These are phyloP conservation scores for Colletotrichum scovillei DNA, from an alignment of 2,329 filamentous ascomycete species.

Conservation along the genomic window DNA sequence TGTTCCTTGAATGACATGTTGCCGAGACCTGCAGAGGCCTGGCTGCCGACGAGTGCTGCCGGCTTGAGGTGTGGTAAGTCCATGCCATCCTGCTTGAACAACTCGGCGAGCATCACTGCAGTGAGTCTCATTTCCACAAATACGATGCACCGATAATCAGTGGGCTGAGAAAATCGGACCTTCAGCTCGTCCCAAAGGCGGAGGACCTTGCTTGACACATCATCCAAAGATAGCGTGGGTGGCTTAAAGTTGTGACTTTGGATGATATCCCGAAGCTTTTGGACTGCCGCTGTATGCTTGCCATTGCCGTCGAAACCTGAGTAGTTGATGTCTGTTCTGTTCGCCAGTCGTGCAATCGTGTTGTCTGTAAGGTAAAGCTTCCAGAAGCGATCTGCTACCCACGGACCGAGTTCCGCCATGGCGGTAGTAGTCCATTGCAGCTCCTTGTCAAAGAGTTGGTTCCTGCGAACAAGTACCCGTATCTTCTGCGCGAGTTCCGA, in stretches of 20 bases:
- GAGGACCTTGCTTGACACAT: conserved; percentile 80
- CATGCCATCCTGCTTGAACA: conserved; percentile 70
- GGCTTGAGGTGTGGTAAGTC: conserved; percentile 68
- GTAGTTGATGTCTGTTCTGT: conserved; percentile 53
- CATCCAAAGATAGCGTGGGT: conserved; percentile 43
- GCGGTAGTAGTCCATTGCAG: conserved; percentile 71
- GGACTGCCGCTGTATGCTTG: conserved; percentile 65
- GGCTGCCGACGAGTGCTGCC: conserved; percentile 63
- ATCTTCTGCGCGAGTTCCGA: conserved; percentile 75
- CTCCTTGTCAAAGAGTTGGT: conserved; percentile 62
- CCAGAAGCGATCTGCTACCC: conserved; percentile 90
- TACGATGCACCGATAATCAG: conserved; percentile 80
- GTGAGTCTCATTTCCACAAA: conserved; percentile 87
- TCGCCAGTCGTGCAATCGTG: conserved; percentile 70
- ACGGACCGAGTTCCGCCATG: conserved; percentile 77
- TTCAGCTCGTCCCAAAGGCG: conserved; percentile 70
- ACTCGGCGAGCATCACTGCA: conserved; percentile 76
- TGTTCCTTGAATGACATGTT: conserved; percentile 77
- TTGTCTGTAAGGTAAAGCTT: conserved; percentile 73
- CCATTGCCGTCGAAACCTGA: conserved; percentile 54
- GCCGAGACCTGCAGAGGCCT: conserved; percentile 3
- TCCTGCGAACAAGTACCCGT: conserved; percentile 52
- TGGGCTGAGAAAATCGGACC: conserved; percentile 69
- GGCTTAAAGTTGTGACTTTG: conserved; percentile 58
- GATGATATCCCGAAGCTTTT: conserved; percentile 68